These are phyloP conservation scores for Kodamaea laetipori DNA, from an alignment of 805 yeast genomes.

Conservation along the genomic window DNA sequence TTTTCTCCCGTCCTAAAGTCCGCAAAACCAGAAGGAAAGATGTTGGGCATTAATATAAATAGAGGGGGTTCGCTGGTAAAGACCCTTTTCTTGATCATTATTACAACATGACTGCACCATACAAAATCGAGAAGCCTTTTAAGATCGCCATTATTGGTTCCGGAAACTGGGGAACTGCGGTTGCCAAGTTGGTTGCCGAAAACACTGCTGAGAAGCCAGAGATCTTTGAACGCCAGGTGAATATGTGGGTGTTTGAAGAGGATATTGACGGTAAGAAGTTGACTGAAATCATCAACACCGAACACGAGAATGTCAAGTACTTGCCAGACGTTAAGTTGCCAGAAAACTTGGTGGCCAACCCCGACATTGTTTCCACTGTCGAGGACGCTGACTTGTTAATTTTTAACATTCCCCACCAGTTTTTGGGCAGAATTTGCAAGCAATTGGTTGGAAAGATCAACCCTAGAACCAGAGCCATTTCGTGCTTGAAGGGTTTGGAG, in stretches of 20 bases:
- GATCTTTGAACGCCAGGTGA: constrained; percentile 70
- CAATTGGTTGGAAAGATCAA: constrained; percentile 77
- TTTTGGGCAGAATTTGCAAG: constrained; percentile 71
- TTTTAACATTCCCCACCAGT: constrained; percentile 97
- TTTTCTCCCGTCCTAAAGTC: constrained; percentile 1
- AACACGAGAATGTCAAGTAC: constrained; percentile 93
- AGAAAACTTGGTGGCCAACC: constrained; percentile 81
- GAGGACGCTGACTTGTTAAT: constrained; percentile 81
- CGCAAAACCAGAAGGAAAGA: constrained; percentile 6
- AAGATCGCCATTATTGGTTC: constrained; percentile 68
- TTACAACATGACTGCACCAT: constrained; percentile 29
- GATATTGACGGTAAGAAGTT: constrained; percentile 71
- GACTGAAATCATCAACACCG: constrained; percentile 85
- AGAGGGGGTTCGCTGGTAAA: neutral
- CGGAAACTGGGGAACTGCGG: constrained; percentile 98
- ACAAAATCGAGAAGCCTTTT: constrained; percentile 37
- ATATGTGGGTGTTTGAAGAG: constrained; percentile 98
- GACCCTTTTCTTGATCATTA: neutral
- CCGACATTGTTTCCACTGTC: constrained; percentile 76
- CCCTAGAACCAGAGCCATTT: constrained; percentile 78
- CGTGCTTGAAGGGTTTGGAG: constrained; percentile 94
- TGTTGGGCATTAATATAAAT: constrained; percentile 13
- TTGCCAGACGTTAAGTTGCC: constrained; percentile 89
- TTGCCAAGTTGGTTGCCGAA: constrained; percentile 93
- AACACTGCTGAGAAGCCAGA: constrained; percentile 72